Base-by-base conservation (phyloP, 805 yeast genomes). In the Cyberlindnera euphorbiiphila region DNA sequence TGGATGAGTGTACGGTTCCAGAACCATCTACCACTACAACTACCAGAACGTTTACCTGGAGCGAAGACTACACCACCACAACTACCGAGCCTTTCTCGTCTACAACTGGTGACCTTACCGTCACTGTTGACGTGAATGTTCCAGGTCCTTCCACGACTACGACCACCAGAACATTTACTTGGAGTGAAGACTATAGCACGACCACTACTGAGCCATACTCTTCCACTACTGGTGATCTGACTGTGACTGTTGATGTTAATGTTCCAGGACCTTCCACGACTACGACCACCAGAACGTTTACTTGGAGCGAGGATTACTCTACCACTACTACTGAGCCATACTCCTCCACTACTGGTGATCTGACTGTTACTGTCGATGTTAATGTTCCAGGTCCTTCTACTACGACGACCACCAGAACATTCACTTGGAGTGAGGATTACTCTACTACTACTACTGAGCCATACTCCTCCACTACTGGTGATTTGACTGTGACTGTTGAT, bases 381-480 rank as follows among this genome's bases (percentile, higher is more conserved):
- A 18, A 25, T 10, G 17, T 36, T n/a, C 24, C 38, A 30, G 34
- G 5, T 8, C 30, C 34, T 19, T 9, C 9, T 9, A 30, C 41
- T 9, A 25, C 38, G 16, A 40, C 39, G 5, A 28, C 27, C 9
- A 35, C 39, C 9, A 32, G 18, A 18, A 41, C 38, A 22, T 18
- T 20, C 19, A 30, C 36, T 14, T 39, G 36, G 43, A 11, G 24
- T 10, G 18, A 33, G 9, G n/a, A n/a, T n/a, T n/a, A n/a, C n/a
- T n/a, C n/a, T n/a, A n/a, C n/a, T n/a, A n/a, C 21, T 7, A 13
- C 14, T 22, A 31, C 29, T 15, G 15, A 9, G 18, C 11, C 22
- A 10, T 17, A 25, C 29, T 11, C 57, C 6, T 43, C 53, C 3
- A n/a, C 49, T 50, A 16, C 38, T 38, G 40, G 40, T 26, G 40